Evolutionary conservation across 805 yeast genomes (phyloP), one percentile per base, ranked within the genome.

Genomic region (Schwanniomyces yamadae): DNA sequence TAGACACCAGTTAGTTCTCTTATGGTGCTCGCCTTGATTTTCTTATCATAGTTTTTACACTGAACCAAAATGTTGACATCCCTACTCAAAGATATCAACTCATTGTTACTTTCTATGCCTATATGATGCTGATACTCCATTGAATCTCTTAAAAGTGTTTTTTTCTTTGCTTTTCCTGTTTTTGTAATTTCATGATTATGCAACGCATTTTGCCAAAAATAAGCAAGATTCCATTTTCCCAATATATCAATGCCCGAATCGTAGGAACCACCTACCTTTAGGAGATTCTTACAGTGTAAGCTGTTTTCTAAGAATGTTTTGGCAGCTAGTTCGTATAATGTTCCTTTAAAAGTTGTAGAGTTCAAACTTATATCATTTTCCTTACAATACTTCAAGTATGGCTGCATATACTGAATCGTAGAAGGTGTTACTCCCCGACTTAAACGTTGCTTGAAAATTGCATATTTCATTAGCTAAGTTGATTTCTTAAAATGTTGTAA

Each of bases 231-330:
- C 82, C 83, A 77, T 27, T 59, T 59, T 0, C 82, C 82, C 14
- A 72, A 49, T 4, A 79, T 50, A 48, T 79, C 84, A 4, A 78
- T 59, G 0, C 84, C 84, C 34, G 71, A 64, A 45, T 79, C 84
- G 33, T 69, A 67, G 1, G 77, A 61, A 1, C 83, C 81, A 1
- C 84, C 84, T 25, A 63, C 68, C 27, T 75, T 69, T 1, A 60
- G 41, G 30, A 77, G 37, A 22, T 62, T 50, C 11, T 49, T 45
- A 28, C 75, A 61, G 13, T 63, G 52, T 17, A 77, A 59, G n/a
- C 54, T 45, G 1, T 55, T 32, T 38, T 63, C 59, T 4, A 79
- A 53, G 23, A 65, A 57, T 4, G 59, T 57, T 42, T 69, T 61
- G 18, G 71, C 61, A 2, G 66, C 50, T 13, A 75, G 53, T 42